These are phyloP conservation scores for Proliferodiscus dingleyae DNA, from an alignment of 2,329 filamentous ascomycete genomes.

Conservation along the genomic window DNA sequence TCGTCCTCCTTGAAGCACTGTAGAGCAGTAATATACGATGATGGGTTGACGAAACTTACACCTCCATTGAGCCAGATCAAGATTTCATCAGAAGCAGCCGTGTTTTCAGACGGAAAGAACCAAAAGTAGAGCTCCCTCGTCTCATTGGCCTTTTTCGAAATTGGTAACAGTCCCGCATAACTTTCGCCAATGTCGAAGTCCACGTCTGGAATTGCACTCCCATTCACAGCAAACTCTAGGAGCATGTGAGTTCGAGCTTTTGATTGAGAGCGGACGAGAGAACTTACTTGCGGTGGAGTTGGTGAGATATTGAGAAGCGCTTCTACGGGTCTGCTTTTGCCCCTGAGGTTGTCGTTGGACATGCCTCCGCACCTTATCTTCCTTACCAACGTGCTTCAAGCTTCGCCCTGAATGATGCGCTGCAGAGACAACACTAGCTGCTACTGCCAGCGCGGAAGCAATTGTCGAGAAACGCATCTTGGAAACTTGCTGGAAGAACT, in stretches of 20 bases:
- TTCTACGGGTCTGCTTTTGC: conserved; percentile 7
- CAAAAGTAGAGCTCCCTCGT: conserved; percentile 56
- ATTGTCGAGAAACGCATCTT: conserved; percentile 22
- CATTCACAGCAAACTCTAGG: conserved; percentile 59
- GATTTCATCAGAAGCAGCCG: conserved; percentile 50
- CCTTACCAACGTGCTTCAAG: conserved; percentile 22
- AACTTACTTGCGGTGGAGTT: conserved; percentile 24
- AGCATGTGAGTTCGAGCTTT: background rate
- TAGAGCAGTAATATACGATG: too few relatives aligned
- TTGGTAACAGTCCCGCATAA: conserved; percentile 58
- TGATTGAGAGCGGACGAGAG: background rate
- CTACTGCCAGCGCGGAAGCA: conserved; percentile 19
- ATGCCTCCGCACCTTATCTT: conserved; percentile 14
- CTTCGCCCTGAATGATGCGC: conserved; percentile 19
- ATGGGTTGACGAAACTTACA: conserved; percentile 29
- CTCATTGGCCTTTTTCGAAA: conserved; percentile 45
- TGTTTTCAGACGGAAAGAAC: conserved; percentile 58
- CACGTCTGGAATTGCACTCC: conserved; percentile 61
- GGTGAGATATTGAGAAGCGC: conserved; percentile 21
- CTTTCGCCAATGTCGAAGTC: conserved; percentile 63
- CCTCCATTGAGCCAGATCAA: conserved; percentile 49
- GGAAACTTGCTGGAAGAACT: background rate
- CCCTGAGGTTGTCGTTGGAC: conserved; percentile 7
- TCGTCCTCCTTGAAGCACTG: background rate
- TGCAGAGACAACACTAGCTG: conserved; percentile 14